These are phyloP conservation scores for Cydonia oblonga DNA, from an alignment of 331 rosid genomes.

Conservation along the genomic window DNA sequence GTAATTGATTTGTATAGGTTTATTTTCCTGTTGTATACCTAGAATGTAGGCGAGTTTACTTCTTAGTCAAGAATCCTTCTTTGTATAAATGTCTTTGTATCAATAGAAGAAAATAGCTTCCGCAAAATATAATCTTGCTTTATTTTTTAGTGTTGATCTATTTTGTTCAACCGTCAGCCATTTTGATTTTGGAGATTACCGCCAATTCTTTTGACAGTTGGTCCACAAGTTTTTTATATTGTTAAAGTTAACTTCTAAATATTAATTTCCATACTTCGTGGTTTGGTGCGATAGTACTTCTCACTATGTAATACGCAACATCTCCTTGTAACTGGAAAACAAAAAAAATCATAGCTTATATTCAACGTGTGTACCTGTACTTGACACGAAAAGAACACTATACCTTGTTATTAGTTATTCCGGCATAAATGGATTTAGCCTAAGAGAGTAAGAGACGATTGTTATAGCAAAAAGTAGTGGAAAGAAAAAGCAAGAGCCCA, in stretches of 20 bases:
- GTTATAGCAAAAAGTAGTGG: constrained; percentile 38
- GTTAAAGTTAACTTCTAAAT: neutral
- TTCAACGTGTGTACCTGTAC: neutral
- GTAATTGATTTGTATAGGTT: too few relatives aligned
- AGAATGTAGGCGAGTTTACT: too few relatives aligned
- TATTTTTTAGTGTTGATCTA: too few relatives aligned
- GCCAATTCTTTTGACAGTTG: neutral
- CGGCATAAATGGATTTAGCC: neutral
- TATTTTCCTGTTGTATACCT: too few relatives aligned
- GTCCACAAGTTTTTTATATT: neutral
- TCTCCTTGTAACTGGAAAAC: neutral
- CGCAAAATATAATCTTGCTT: too few relatives aligned
- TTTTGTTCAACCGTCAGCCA: too few relatives aligned
- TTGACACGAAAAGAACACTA: neutral
- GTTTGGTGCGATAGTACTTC: neutral
- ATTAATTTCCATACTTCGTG: neutral
- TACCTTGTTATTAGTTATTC: neutral
- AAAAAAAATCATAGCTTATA: neutral
- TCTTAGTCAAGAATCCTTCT: too few relatives aligned
- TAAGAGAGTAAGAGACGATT: neutral
- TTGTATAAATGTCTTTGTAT: too few relatives aligned
- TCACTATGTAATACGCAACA: neutral
- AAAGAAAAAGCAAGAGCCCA: constrained; percentile 45
- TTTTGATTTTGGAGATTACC: too few relatives aligned
- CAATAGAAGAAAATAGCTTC: too few relatives aligned